Evolutionary conservation across 805 yeast genomes (phyloP).

Genomic region (Candida pini): DNA sequence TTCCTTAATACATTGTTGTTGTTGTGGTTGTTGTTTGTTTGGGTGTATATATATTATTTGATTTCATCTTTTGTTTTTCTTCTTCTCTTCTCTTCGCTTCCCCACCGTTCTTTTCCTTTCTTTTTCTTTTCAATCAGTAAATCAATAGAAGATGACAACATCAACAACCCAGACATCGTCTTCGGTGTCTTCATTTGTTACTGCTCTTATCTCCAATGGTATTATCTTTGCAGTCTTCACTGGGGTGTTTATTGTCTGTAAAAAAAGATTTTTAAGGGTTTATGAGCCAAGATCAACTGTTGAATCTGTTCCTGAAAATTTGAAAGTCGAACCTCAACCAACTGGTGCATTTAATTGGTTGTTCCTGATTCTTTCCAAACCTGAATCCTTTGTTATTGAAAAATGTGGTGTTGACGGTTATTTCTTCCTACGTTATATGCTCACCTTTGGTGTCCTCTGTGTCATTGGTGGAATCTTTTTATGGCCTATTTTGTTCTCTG

Average conservation of each 20-base stretch:
- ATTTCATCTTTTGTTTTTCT: background rate
- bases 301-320: constrained; percentile 39
- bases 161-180: constrained; percentile 11
- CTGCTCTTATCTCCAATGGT: constrained; percentile 41
- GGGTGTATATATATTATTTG: background rate
- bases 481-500: constrained; percentile 69
- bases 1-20: no score
- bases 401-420: constrained; percentile 74
- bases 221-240: constrained; percentile 38
- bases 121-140: background rate
- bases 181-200: constrained; percentile 45
- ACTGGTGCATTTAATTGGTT: constrained; percentile 52
- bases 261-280: constrained; percentile 41
- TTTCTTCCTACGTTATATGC: constrained; percentile 61
- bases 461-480: constrained; percentile 47
- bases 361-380: constrained; percentile 41
- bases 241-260: constrained; percentile 33
- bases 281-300: constrained; percentile 48
- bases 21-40: no score
- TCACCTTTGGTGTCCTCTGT: constrained; percentile 48
- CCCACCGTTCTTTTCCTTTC: background rate
- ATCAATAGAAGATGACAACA: background rate
- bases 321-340: constrained; percentile 39
- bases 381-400: constrained; percentile 60
- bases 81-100: no score